phyloP scores from a whole-genome alignment of 208 protist genomes.

The Angomonas desouzai region DNA sequence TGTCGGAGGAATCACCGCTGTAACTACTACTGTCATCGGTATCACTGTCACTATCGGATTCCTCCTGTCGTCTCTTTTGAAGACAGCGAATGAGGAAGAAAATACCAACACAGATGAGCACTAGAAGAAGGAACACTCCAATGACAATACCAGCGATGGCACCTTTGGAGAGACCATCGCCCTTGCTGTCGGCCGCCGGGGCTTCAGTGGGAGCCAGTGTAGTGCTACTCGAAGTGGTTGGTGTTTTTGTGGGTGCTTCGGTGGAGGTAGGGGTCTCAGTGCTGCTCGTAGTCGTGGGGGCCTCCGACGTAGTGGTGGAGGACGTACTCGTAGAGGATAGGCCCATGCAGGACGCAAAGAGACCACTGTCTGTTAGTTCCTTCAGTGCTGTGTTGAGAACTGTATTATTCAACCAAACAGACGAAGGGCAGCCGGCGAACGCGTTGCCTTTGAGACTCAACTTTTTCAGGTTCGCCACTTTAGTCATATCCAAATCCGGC shows the following conservation, averaged over 20 bases:
- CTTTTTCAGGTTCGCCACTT: neutral
- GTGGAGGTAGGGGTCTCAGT: slow-evolving; percentile 63
- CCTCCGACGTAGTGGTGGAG: slow-evolving; percentile 35
- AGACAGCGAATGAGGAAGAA: neutral
- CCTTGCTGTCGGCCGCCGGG: slow-evolving; percentile 79
- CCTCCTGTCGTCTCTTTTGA: neutral
- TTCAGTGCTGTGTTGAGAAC: neutral
- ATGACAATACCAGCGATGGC: slow-evolving; percentile 7
- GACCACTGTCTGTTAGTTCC: neutral
- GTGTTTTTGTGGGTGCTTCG: neutral
- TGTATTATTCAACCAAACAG: neutral
- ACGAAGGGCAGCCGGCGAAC: neutral
- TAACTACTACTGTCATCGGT: neutral
- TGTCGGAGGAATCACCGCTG: neutral
- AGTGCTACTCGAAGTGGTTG: too few species aligned
- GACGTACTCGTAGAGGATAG: neutral
- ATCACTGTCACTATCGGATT: neutral
- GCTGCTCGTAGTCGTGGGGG: slow-evolving; percentile 83
- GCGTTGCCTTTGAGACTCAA: neutral
- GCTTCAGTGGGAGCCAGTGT: too few species aligned
- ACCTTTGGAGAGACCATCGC: slow-evolving; percentile 70
- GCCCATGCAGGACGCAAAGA: neutral
- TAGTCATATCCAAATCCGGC: slow-evolving; percentile 32
- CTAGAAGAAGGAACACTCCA: neutral
- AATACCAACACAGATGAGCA: neutral